Conservation (phyloP, 495 filamentous ascomycete genomes). For the Diplogelasinospora grovesii region DNA sequence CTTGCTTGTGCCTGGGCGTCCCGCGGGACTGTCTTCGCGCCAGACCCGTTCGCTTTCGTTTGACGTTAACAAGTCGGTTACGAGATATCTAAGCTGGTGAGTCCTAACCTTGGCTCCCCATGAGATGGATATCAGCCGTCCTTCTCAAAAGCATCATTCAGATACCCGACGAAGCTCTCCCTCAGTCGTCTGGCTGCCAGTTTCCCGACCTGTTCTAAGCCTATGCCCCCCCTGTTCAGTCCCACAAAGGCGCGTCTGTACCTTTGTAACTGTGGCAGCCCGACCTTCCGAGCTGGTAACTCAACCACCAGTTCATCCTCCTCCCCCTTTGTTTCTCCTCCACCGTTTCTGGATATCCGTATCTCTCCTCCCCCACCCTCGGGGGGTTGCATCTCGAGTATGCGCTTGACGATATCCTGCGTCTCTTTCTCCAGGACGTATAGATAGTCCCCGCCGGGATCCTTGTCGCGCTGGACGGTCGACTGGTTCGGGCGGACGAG, state of each 20-base stretch:
- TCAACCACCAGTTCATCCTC: slow-evolving; percentile 40
- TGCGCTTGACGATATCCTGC: slow-evolving; percentile 69
- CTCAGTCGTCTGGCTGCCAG: slow-evolving; percentile 49
- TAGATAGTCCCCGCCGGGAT: slow-evolving; percentile 69
- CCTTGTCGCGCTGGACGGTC: slow-evolving; percentile 58
- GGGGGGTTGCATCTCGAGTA: slow-evolving; percentile 66
- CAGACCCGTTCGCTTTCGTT: too few species aligned
- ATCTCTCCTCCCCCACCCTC: slow-evolving; percentile 53
- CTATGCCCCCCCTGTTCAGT: slow-evolving; percentile 57
- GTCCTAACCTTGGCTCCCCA: too few species aligned
- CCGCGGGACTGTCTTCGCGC: too few species aligned
- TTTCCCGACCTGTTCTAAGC: slow-evolving; percentile 39
- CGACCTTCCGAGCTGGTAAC: slow-evolving; percentile 54
- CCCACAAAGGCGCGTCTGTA: slow-evolving; percentile 79
- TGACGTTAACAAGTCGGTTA: too few species aligned
- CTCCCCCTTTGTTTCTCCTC: slow-evolving; percentile 23
- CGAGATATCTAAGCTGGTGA: too few species aligned
- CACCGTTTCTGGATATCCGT: slow-evolving; percentile 27
- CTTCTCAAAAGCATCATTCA: slow-evolving; percentile 60
- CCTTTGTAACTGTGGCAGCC: slow-evolving; percentile 73
- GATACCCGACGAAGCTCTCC: slow-evolving; percentile 65
- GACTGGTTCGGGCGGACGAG: slow-evolving; percentile 70
- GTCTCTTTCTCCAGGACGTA: slow-evolving; percentile 81
- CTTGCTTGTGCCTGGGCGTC: too few species aligned
- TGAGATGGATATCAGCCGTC: too few species aligned